These are phyloP conservation scores for Leucocoprinus sp. DNA, from an alignment of 768 basidiomycete genomes.

Conservation along the genomic window DNA sequence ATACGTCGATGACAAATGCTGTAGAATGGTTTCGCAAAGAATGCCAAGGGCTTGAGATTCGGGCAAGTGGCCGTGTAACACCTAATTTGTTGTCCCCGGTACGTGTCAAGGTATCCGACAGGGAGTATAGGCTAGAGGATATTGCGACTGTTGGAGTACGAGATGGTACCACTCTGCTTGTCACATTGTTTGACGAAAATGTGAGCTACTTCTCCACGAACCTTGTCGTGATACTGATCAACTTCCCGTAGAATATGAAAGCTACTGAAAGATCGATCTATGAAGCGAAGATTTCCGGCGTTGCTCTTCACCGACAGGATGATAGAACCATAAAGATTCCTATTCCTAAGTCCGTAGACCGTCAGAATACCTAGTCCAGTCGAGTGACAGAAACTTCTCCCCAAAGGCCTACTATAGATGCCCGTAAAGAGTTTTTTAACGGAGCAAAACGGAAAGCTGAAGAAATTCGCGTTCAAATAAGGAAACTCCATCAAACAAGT, in stretches of 20 bases:
- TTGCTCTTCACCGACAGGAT: constrained; percentile 67
- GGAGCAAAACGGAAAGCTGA: constrained; percentile 60
- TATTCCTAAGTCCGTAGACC: constrained; percentile 57
- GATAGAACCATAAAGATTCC: constrained; percentile 68
- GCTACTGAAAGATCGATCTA: constrained; percentile 69
- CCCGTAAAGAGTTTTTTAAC: constrained; percentile 46
- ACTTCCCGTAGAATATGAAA: constrained; percentile 60
- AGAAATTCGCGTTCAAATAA: constrained; percentile 66
- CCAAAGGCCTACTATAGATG: constrained; percentile 68
- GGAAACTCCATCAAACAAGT: constrained; percentile 59
- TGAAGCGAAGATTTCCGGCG: constrained; percentile 62
- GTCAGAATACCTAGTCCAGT: neutral
- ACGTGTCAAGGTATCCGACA: constrained; percentile 39
- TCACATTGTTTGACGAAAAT: constrained; percentile 73
- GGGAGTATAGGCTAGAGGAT: constrained; percentile 47
- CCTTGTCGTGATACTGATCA: constrained; percentile 15
- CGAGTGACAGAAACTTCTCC: neutral
- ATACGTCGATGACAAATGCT: constrained; percentile 51
- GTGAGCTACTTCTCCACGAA: constrained; percentile 31
- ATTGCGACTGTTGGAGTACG: constrained; percentile 75
- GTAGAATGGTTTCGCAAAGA: constrained; percentile 77
- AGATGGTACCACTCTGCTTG: constrained; percentile 64
- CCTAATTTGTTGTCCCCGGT: constrained; percentile 66
- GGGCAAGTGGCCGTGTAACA: constrained; percentile 70
- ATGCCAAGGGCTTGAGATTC: constrained; percentile 60